phyloP scores from a whole-genome alignment of 2,329 filamentous ascomycete genomes.

The Cladosporium sp. region DNA sequence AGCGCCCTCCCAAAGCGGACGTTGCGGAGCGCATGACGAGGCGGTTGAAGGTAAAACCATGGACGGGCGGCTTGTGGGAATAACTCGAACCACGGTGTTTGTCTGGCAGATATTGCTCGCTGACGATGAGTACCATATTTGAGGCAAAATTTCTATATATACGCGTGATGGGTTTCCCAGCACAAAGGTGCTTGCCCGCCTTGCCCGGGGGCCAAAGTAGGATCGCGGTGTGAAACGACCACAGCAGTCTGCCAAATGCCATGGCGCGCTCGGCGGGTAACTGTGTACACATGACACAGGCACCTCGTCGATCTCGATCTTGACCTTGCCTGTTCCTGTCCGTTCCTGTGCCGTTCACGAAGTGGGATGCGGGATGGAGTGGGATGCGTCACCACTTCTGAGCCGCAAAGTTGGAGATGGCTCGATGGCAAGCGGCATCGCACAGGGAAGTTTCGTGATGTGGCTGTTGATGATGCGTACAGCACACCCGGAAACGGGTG shows the following conservation, averaged over 20 bases:
- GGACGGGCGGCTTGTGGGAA: neutral
- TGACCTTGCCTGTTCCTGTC: neutral
- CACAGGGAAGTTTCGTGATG: neutral
- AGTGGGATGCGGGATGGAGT: neutral
- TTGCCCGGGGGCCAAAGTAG: neutral
- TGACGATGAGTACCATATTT: neutral
- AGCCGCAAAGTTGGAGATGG: neutral
- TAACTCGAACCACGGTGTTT: neutral
- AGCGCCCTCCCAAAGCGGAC: neutral
- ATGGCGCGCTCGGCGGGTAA: neutral
- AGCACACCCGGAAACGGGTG: neutral
- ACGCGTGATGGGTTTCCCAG: neutral
- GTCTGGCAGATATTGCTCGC: neutral
- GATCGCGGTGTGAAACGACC: neutral
- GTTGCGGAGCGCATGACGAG: no score
- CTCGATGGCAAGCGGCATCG: neutral
- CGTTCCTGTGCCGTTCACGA: neutral
- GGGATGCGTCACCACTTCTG: neutral
- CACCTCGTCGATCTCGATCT: constrained; percentile 1
- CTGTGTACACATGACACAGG: neutral
- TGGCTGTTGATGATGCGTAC: neutral
- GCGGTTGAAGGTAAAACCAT: neutral
- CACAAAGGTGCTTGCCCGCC: neutral
- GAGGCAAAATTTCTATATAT: neutral
- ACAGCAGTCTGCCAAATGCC: neutral